Evolutionary conservation across 2,329 filamentous ascomycete genomes (phyloP).

Genomic region (Pseudogymnoascus sp.): DNA sequence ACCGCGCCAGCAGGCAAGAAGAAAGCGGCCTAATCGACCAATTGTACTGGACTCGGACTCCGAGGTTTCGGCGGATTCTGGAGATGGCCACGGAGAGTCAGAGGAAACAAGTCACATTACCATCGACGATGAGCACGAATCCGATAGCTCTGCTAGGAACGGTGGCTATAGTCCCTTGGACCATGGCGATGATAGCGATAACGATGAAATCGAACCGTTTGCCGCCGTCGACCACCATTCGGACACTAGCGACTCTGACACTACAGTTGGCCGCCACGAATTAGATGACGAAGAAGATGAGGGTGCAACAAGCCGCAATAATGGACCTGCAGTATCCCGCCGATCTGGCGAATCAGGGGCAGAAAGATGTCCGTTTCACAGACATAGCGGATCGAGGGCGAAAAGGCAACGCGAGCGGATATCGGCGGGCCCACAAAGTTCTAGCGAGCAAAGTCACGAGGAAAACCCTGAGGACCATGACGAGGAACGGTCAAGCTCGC

Average conservation of each 20-base stretch:
- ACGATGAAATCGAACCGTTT: slow-evolving; percentile 13
- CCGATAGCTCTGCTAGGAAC: slow-evolving; percentile 10
- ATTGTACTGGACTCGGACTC: slow-evolving; percentile 4
- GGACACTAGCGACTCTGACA: slow-evolving; percentile 11
- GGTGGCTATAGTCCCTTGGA: slow-evolving; percentile 28
- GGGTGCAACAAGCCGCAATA: slow-evolving; percentile 24
- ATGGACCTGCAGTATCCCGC: slow-evolving; percentile 8
- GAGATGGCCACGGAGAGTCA: slow-evolving; percentile 21
- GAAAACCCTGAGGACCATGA: slow-evolving; percentile 20
- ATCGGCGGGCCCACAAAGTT: neutral
- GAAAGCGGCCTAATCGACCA: neutral
- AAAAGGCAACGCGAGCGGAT: neutral
- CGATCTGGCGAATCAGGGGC: neutral
- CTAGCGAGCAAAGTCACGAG: slow-evolving; percentile 9
- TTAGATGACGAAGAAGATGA: slow-evolving; percentile 18
- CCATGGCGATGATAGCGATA: slow-evolving; percentile 25
- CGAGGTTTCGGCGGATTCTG: slow-evolving; percentile 18
- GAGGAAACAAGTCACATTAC: slow-evolving; percentile 16
- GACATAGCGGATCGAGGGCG: neutral
- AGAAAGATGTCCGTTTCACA: neutral
- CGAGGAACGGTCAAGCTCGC: slow-evolving; percentile 10
- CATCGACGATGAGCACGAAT: neutral
- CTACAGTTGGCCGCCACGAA: slow-evolving; percentile 11
- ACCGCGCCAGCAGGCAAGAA: slow-evolving; percentile 8
- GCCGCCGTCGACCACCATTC: neutral